Evolutionary conservation across 805 yeast species (phyloP), one percentile per base, ranked within the genome.

Genomic region (Candida ponderosae): DNA sequence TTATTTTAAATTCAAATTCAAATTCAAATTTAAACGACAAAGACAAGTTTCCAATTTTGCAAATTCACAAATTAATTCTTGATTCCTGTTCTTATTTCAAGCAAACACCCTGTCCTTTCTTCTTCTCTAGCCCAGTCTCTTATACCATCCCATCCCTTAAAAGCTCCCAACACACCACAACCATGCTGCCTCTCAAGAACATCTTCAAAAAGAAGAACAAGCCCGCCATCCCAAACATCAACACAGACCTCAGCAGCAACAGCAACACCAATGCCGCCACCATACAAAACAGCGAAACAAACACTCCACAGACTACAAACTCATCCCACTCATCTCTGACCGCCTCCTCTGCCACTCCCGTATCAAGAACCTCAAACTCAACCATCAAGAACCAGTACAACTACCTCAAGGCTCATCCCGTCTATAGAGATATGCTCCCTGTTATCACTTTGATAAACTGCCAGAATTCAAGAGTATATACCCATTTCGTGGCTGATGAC

Each of bases 341-440:
- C 6, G 24, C 24, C 11, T 8, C 24, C 11, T 31, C 33, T 14
- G 14, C 19, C 5, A n/a, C n/a, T 21, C 13, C 33, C 6, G 26
- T 16, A 10, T 14, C 19, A 15, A 32, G 28, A 7, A 32, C 8
- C 13, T 23, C 20, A 8, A 32, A 23, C 13, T 32, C 34, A 23
- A 32, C 23, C n/a, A 32, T 42, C 16, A 40, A 39, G 20, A 38
- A 34, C 18, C 44, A 47, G 20, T 46, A 43, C 31, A 39, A 36
- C 21, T 33, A 41, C 5, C 33, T 34, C 4, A 30, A 53, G 66
- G 32, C 33, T 4, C 29, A 34, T 1, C 34, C 38, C n/a, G 18
- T 43, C 15, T 83, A 88, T 0, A 74, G 74, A 14, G 90, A 84
- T 51, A 65, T 86, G 52, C 59, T 76, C 14, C 94, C 95, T 0